phyloP scores from a whole-genome alignment of 2,329 filamentous ascomycete species.

The Ceratocystis ficicola region DNA sequence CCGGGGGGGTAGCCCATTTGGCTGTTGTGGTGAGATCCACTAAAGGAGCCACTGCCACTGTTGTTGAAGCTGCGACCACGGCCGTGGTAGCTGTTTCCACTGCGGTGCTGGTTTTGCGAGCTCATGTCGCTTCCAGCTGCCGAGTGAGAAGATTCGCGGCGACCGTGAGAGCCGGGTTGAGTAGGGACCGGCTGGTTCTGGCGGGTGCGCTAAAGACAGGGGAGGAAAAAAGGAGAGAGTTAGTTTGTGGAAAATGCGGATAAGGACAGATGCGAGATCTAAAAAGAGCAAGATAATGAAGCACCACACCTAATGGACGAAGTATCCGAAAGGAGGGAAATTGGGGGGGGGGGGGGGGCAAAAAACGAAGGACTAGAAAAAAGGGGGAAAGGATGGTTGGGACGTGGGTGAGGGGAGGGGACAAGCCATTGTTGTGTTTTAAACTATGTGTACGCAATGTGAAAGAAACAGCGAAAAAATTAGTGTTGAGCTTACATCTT shows the following conservation, averaged over 20 bases:
- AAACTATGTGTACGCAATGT: slow-evolving; percentile 2
- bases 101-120: slow-evolving; percentile 41
- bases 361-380: slow-evolving; percentile 17
- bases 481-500: slow-evolving; percentile 58
- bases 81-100: slow-evolving; percentile 38
- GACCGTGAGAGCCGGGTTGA: slow-evolving; percentile 60
- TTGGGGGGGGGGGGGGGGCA: slow-evolving; percentile 22
- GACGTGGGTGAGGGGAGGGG: not conserved
- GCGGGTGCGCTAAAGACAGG: slow-evolving; percentile 41
- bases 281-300: no score
- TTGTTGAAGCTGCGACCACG: slow-evolving; percentile 33
- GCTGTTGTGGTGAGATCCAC: slow-evolving; percentile 36
- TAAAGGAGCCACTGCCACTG: slow-evolving; percentile 36
- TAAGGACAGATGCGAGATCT: no score
- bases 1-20: slow-evolving; percentile 32
- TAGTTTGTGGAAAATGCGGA: no score
- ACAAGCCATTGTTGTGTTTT: not conserved
- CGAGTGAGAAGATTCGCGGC: slow-evolving; percentile 77
- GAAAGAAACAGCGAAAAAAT: slow-evolving; percentile 13
- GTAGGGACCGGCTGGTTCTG: slow-evolving; percentile 49
- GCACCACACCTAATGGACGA: no score
- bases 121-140: slow-evolving; percentile 30
- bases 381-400: not conserved
- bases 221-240: slow-evolving; percentile 22
- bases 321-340: not conserved